Base-by-base conservation (phyloP, 306 rosid species). In the Gleditsia sinensis region DNA sequence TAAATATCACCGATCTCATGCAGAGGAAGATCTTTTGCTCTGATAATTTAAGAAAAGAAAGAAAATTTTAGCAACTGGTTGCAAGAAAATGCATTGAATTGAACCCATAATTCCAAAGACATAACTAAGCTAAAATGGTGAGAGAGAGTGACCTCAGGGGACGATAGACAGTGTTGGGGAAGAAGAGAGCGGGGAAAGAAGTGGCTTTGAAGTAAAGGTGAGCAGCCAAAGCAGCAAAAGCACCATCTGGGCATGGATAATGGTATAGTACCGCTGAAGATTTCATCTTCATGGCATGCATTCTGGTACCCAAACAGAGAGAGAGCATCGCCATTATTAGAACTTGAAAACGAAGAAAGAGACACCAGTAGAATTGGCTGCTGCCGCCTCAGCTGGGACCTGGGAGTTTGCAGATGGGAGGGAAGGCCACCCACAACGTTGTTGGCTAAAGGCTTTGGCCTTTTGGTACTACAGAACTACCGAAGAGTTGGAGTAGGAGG, bases 191-290 rank as follows among this genome's bases (percentile, higher is more conserved):
- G 4, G 88, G 66, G 3, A 78, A 57, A 7, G 88, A 86, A 48
- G 83, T 53, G 57, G 94, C 83, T 43, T 96, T 86, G 83, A 88
- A 94, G 77, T 81, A 91, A 50, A 94, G 89, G 75, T 88, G 94
- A 34, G 98, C 98, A 1, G 97, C 97, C 16, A 94, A 83, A 23
- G 98, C 97, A 30, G 98, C 92, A 55, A 88, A 89, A 17, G 75
- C 94, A 5, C 97, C 97, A 86, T 94, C 98, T 1, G 97, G 96
- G 65, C 98, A 94, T 0, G 97, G 97, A 27, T 91, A 91, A 75
- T 91, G 98, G 65, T 94, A 91, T 0, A 94, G 86, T 69, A 94
- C 76, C 2, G 98, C 98, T 16, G 88, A 62, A 28, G 53, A 53
- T 17, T 71, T 72, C 1, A 33, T 40, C 25, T 55, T 74, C 1